Evolutionary conservation across 1,139 yeast species (phyloP), one percentile per base, ranked within the genome.

Genomic region (Groenewaldozyma sp.): DNA sequence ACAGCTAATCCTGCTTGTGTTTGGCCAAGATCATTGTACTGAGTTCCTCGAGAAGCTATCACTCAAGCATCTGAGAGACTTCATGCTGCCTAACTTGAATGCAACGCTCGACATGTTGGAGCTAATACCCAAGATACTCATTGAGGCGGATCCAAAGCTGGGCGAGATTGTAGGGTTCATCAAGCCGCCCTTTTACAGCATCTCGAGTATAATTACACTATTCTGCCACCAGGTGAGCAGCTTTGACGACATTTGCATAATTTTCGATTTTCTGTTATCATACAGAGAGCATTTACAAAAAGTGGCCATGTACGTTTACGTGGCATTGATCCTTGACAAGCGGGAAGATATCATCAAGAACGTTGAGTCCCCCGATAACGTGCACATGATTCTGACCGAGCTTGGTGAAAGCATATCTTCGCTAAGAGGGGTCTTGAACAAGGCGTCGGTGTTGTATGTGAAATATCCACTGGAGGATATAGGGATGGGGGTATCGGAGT

Each of bases 131-230:
- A 68, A 74, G 2, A 52, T 88, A 1, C 47, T 86, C 9, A 67
- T 66, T 31, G 52, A 54, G 2, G 63, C 67, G 2, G 94, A 83
- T 50, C 58, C 61, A 1, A 56, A 62, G 2, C 55, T 83, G n/a
- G 77, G 72, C 49, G 63, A 64, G 2, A 45, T 74, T 17, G 53
- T 83, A 14, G 11, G 14, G 14, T 34, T 14, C 11, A 36, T 31
- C 21, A 37, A 28, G 2, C 22, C 31, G 2, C 79, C 82, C 0
- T 74, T 76, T 45, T 81, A 72, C 51, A 83, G 86, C 0, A 59
- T 91, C 9, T 81, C 95, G 10, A 73, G 93, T 1, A 65, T 88
- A 1, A 66, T 91, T 35, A 86, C 97, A 0, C 53, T 84, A 36
- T 84, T 78, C 58, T 68, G 93, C 11, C 97, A 91, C 58, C 91